These are phyloP conservation scores for Neopestalotiopsis sp. DNA, from an alignment of 2,329 filamentous ascomycete genomes.

Conservation along the genomic window DNA sequence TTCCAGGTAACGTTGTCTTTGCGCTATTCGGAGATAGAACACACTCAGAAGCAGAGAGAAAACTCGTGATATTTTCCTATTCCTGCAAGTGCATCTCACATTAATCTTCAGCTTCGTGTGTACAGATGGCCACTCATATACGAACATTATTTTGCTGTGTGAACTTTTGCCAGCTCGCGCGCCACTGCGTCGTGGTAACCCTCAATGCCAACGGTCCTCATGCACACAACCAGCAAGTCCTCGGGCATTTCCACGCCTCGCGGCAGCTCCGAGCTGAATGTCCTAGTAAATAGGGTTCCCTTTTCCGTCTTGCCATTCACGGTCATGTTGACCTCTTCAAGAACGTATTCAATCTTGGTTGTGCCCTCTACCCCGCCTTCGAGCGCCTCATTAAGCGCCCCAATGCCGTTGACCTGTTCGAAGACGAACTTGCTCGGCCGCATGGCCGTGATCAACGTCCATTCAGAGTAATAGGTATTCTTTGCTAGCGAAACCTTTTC, in stretches of 20 bases:
- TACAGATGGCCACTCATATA: not conserved
- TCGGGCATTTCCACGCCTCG: not conserved
- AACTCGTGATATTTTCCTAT: not conserved
- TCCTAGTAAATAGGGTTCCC: not conserved
- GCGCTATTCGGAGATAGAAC: not conserved
- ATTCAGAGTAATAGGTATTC: not conserved
- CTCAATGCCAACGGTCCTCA: not conserved
- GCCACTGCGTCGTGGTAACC: not conserved
- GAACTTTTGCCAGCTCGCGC: not conserved
- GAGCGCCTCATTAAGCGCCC: not conserved
- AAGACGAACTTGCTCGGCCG: not conserved
- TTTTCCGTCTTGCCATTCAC: not conserved
- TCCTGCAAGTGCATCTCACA: not conserved
- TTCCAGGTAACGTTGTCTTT: not conserved
- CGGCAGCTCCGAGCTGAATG: not conserved
- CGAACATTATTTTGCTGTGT: not conserved
- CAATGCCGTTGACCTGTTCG: not conserved
- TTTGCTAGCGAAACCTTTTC: not conserved
- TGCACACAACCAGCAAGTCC: not conserved
- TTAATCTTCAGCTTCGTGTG: not conserved
- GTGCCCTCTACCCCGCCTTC: not conserved
- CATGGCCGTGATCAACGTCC: not conserved
- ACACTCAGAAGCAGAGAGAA: not conserved
- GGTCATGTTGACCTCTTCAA: not conserved
- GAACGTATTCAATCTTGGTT: not conserved